Conservation (phyloP, 176 grass and related monocot species). For the Ampelocalamus luodianensis region DNA sequence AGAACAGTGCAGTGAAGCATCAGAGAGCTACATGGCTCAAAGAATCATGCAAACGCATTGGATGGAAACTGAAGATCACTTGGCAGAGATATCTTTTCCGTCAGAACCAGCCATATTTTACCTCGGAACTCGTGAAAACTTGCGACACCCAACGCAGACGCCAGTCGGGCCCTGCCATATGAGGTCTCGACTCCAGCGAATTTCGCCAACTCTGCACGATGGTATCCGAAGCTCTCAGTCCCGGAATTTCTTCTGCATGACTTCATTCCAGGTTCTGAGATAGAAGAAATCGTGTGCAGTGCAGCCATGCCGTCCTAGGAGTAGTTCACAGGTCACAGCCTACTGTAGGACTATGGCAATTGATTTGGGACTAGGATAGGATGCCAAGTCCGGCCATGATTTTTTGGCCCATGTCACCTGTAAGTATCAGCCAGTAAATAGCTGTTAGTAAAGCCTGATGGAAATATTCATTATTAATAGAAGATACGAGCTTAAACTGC, state of each 20-base stretch:
- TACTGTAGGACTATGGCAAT: background rate
- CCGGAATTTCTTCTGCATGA: conserved; percentile 15
- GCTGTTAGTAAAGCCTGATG: background rate
- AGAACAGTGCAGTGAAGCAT: background rate
- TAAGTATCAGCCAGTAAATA: background rate
- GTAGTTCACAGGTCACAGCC: conserved; percentile 22
- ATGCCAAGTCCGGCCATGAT: background rate
- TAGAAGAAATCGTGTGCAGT: background rate
- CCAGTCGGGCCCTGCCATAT: conserved; percentile 14
- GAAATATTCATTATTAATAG: background rate
- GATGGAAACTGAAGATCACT: conserved; percentile 10
- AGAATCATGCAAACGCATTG: conserved; percentile 4
- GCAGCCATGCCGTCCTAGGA: conserved; percentile 14
- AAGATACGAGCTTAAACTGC: background rate
- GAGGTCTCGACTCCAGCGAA: conserved; percentile 26
- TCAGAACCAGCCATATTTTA: conserved; percentile 34
- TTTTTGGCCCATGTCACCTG: conserved; percentile 35
- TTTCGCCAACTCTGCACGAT: background rate
- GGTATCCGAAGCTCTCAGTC: conserved; percentile 34
- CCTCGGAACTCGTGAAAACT: conserved; percentile 41
- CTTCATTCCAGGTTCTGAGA: conserved; percentile 13
- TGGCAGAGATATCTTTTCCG: conserved; percentile 19
- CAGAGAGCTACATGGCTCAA: conserved; percentile 22
- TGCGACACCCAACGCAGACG: background rate
- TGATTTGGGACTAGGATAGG: background rate